Percentiles rank a stretch among this genome's conserved stretches.
These are phyloP conservation scores for Penstemon newberryi DNA, from an alignment of 257 asterid genomes.

Conservation along the genomic window DNA sequence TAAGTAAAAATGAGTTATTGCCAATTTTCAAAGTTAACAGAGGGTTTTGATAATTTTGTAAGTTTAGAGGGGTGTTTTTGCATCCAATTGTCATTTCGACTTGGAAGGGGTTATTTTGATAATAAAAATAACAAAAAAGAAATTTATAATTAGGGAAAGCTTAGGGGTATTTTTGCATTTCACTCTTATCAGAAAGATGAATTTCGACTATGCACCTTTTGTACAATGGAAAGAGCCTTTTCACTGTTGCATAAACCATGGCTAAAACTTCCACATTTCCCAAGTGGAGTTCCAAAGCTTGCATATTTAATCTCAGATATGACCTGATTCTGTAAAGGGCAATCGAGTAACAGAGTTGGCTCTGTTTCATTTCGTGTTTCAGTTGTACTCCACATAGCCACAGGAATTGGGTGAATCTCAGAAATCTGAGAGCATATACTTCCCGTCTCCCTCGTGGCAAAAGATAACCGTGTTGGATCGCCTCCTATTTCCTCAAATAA, in stretches of 20 bases:
- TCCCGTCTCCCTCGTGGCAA: constrained; percentile 52
- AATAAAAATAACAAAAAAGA: too few relatives aligned
- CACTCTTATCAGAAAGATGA: too few relatives aligned
- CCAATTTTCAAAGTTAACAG: too few relatives aligned
- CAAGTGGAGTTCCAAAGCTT: constrained; percentile 86
- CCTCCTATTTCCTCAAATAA: constrained; percentile 89
- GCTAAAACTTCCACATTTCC: constrained; percentile 79
- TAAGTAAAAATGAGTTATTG: too few relatives aligned
- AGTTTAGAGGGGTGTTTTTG: too few relatives aligned
- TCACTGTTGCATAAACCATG: constrained; percentile 80
- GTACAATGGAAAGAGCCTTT: constrained; percentile 54
- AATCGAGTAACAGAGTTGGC: constrained; percentile 55
- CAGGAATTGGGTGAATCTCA: constrained; percentile 67
- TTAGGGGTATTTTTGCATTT: too few relatives aligned
- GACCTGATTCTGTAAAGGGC: constrained; percentile 66
- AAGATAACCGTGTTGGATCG: constrained; percentile 71
- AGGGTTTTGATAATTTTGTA: too few relatives aligned
- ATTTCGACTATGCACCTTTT: constrained; percentile 44
- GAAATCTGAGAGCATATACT: constrained; percentile 67
- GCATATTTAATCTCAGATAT: constrained; percentile 74
- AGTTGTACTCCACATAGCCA: constrained; percentile 64
- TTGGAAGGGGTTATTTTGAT: too few relatives aligned
- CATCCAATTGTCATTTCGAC: too few relatives aligned
- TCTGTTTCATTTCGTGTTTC: constrained; percentile 36
- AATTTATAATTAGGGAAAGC: too few relatives aligned